A percentile compares a stretch with the other conserved stretches of the same genome.
Evolutionary conservation across 2,329 filamentous ascomycete genomes (phyloP).

Genomic region (Aureobasidium sp.): DNA sequence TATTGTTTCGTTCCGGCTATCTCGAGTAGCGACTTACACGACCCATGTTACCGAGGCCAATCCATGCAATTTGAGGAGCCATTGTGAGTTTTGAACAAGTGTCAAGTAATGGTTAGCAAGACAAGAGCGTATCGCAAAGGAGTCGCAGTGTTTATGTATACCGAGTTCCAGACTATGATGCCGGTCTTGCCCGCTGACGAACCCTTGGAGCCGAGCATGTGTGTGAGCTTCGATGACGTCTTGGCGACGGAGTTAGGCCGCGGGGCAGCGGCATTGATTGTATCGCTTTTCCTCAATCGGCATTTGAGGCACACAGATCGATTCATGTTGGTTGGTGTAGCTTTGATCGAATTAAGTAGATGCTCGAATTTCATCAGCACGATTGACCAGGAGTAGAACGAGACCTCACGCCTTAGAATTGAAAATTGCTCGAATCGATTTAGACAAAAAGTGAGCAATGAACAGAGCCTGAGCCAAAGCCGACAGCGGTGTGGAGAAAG

Average conservation of each 20-base stretch:
- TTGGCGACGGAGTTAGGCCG: constrained; percentile 12
- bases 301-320: not conserved
- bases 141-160: not conserved
- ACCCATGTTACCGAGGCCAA: constrained; percentile 85
- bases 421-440: not conserved
- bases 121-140: not conserved
- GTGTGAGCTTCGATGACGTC: constrained; percentile 15
- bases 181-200: not conserved
- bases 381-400: no score
- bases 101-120: not conserved
- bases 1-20: not conserved
- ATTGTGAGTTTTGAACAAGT: constrained; percentile 22
- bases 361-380: not conserved
- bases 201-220: not conserved
- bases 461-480: not conserved
- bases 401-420: no score
- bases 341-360: no score
- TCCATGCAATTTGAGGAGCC: constrained; percentile 59
- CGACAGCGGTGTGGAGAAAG: not conserved
- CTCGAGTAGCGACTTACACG: constrained; percentile 42
- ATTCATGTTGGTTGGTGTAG: no score
- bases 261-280: not conserved
- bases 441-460: not conserved
- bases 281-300: not conserved
- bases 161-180: not conserved